These are phyloP conservation scores for Fusarium albosuccineum DNA, from an alignment of 2,329 filamentous ascomycete species.

Conservation along the genomic window DNA sequence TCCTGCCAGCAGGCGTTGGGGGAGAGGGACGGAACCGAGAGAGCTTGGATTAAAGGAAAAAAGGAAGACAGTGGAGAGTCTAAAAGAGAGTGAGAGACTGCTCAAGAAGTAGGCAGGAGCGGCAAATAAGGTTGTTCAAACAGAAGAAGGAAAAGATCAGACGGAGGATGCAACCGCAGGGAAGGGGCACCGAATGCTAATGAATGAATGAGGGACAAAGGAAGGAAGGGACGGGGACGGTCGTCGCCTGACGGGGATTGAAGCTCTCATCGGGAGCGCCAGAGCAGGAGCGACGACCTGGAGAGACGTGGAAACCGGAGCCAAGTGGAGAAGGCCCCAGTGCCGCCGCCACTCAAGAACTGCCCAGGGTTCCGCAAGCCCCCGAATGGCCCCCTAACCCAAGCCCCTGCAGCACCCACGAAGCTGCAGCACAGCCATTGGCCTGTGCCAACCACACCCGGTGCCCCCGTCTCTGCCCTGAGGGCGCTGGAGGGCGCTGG, in stretches of 20 bases:
- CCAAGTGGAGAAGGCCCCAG: slow-evolving; percentile 33
- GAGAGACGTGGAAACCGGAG: slow-evolving; percentile 10
- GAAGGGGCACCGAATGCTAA: slow-evolving; percentile 28
- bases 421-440: slow-evolving; percentile 19
- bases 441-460: slow-evolving; percentile 8
- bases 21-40: neutral
- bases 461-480: slow-evolving; percentile 31
- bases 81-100: slow-evolving; percentile 23
- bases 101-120: slow-evolving; percentile 14
- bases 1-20: slow-evolving; percentile 44
- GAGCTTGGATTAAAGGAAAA: neutral
- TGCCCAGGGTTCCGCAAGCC: slow-evolving; percentile 14
- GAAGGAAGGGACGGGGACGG: slow-evolving; percentile 19
- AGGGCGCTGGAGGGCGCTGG: slow-evolving; percentile 7
- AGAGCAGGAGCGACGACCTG: slow-evolving; percentile 14
- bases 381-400: slow-evolving; percentile 6
- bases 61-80: slow-evolving; percentile 15
- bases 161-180: slow-evolving; percentile 22
- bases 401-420: slow-evolving; percentile 29
- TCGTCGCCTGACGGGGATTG: slow-evolving; percentile 33
- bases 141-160: slow-evolving; percentile 31
- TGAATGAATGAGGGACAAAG: slow-evolving; percentile 20
- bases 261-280: slow-evolving; percentile 37
- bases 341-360: slow-evolving; percentile 42
- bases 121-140: slow-evolving; percentile 21